phyloP scores from a whole-genome alignment of 2,329 filamentous ascomycete species.

The Colletotrichum sp. region DNA sequence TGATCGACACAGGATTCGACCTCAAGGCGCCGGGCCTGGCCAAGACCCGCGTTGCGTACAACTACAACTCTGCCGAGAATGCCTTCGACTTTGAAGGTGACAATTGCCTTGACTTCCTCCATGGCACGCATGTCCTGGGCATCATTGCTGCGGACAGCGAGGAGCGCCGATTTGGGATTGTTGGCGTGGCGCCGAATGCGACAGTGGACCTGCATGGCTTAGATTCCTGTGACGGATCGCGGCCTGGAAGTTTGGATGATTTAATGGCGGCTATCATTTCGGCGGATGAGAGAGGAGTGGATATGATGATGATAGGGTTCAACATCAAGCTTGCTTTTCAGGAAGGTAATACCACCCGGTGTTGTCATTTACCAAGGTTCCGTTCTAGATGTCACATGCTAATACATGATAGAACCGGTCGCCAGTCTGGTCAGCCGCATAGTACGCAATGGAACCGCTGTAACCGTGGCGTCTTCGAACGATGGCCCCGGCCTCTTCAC shows the following conservation, averaged over 20 bases:
- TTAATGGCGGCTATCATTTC: neutral
- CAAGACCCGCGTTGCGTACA: neutral
- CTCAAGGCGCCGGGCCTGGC: neutral
- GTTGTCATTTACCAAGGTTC: too few relatives aligned
- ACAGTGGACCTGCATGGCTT: neutral
- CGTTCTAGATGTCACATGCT: neutral
- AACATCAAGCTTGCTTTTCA: neutral
- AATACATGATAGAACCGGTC: neutral
- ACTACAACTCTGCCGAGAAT: neutral
- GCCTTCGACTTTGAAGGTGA: neutral
- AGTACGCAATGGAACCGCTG: neutral
- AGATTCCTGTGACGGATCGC: neutral
- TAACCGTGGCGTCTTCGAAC: neutral
- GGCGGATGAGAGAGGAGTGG: neutral
- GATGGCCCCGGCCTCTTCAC: neutral
- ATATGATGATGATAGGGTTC: neutral
- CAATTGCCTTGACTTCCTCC: conserved; percentile 28
- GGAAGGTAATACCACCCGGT: neutral
- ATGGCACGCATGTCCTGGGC: conserved; percentile 51
- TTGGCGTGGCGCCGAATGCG: neutral
- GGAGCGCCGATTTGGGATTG: neutral
- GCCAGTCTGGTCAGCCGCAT: neutral
- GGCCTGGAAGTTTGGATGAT: neutral
- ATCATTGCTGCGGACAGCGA: conserved; percentile 42
- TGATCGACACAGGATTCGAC: neutral